A percentile compares a stretch with the other conserved stretches of the same genome.
phyloP scores from a whole-genome alignment of 176 grass and related monocot genomes.

The Areca catechu region DNA sequence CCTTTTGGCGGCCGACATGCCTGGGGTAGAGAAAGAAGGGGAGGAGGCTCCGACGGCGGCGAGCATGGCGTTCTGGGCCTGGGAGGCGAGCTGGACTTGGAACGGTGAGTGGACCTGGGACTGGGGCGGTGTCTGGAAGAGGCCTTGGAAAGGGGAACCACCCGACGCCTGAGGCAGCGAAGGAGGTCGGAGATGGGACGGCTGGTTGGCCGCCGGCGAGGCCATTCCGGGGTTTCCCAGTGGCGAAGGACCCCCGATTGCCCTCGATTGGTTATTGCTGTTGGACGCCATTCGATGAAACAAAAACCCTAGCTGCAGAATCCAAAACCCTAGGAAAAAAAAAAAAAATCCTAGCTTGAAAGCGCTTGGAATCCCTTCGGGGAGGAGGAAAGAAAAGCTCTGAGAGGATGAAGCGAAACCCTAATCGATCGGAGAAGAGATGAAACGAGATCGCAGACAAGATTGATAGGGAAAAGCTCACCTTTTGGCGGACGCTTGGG shows the following conservation, averaged over 20 bases:
- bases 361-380: too few species aligned
- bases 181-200: constrained; percentile 52
- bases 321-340: too few species aligned
- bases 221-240: constrained; percentile 9
- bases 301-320: too few species aligned
- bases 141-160: constrained; percentile 44
- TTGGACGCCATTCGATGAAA: too few species aligned
- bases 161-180: constrained; percentile 19
- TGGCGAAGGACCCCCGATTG: constrained; percentile 19
- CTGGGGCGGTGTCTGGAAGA: constrained; percentile 54
- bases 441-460: too few species aligned
- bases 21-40: constrained; percentile 22
- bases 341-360: too few species aligned
- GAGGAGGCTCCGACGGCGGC: constrained; percentile 28
- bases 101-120: constrained; percentile 47
- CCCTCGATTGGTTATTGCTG: too few species aligned
- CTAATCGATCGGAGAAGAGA: too few species aligned
- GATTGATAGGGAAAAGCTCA: too few species aligned
- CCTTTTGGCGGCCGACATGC: constrained; percentile 31
- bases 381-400: too few species aligned
- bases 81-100: constrained; percentile 71
- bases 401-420: too few species aligned
- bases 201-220: constrained; percentile 27
- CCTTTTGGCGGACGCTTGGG: too few species aligned
- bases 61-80: neutral